phyloP scores from a whole-genome alignment of 345 rosid species.

The Salix purpurea region DNA sequence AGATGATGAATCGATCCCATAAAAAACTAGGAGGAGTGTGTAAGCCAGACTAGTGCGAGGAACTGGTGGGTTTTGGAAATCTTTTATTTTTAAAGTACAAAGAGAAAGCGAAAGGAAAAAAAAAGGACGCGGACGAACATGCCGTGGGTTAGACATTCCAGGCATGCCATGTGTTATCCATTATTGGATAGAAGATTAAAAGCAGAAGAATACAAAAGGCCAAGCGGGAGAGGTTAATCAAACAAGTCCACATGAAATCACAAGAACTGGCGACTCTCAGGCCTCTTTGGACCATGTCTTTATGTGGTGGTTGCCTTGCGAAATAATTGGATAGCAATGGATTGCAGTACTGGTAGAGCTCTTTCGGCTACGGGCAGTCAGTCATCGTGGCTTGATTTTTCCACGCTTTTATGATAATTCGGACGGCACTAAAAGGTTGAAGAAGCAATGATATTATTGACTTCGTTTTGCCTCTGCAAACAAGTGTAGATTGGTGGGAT shows the following conservation, averaged over 20 bases:
- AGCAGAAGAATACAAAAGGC: neutral
- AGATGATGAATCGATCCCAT: no score
- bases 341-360: neutral
- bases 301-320: constrained; percentile 8
- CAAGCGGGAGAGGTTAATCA: constrained; percentile 1
- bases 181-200: neutral
- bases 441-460: no score
- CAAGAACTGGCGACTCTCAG: neutral
- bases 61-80: no score
- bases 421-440: constrained; percentile 11
- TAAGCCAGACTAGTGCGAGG: no score
- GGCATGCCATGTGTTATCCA: neutral
- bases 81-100: no score
- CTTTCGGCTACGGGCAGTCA: neutral
- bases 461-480: neutral
- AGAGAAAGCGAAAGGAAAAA: no score
- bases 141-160: neutral
- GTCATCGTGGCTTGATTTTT: neutral
- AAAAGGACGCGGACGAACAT: no score
- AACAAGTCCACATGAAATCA: constrained; percentile 21
- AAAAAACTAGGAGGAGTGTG: no score
- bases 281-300: constrained; percentile 19
- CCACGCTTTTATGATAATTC: neutral
- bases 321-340: constrained; percentile 7
- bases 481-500: neutral